These are phyloP conservation scores for Ogataea hybrid DNA, from an alignment of 1,139 yeast genomes.

Conservation along the genomic window DNA sequence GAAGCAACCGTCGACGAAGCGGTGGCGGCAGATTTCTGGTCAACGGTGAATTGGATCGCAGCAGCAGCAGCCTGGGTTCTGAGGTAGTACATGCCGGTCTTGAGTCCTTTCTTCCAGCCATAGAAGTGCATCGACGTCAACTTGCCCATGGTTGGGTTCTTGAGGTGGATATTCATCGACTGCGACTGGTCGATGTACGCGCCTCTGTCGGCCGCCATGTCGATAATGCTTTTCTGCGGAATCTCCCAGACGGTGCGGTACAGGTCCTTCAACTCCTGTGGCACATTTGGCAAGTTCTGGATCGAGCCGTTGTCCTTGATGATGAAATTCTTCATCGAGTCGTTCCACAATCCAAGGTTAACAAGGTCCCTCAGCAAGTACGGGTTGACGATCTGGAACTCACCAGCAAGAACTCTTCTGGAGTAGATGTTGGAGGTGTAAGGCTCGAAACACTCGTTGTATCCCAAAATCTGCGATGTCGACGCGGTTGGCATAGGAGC, in stretches of 20 bases:
- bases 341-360: slow-evolving; percentile 55
- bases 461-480: slow-evolving; percentile 59
- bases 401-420: slow-evolving; percentile 61
- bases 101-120: slow-evolving; percentile 62
- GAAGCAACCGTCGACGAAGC: slow-evolving; percentile 56
- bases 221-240: slow-evolving; percentile 53
- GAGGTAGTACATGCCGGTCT: slow-evolving; percentile 63
- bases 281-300: slow-evolving; percentile 49
- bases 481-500: slow-evolving; percentile 71
- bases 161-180: slow-evolving; percentile 55
- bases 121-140: slow-evolving; percentile 60
- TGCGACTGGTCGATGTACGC: slow-evolving; percentile 61
- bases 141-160: slow-evolving; percentile 56
- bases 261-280: slow-evolving; percentile 48
- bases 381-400: slow-evolving; percentile 59
- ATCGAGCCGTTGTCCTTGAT: slow-evolving; percentile 55
- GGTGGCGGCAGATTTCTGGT: slow-evolving; percentile 38
- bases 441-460: slow-evolving; percentile 63
- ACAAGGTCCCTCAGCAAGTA: slow-evolving; percentile 53
- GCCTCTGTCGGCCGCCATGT: slow-evolving; percentile 62
- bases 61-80: slow-evolving; percentile 64
- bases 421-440: slow-evolving; percentile 58
- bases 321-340: slow-evolving; percentile 50
- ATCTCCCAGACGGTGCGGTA: slow-evolving; percentile 65
- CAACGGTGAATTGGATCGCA: slow-evolving; percentile 61